These are phyloP conservation scores for Tillandsia leiboldiana DNA, from an alignment of 176 grass and related monocot genomes.

Conservation along the genomic window DNA sequence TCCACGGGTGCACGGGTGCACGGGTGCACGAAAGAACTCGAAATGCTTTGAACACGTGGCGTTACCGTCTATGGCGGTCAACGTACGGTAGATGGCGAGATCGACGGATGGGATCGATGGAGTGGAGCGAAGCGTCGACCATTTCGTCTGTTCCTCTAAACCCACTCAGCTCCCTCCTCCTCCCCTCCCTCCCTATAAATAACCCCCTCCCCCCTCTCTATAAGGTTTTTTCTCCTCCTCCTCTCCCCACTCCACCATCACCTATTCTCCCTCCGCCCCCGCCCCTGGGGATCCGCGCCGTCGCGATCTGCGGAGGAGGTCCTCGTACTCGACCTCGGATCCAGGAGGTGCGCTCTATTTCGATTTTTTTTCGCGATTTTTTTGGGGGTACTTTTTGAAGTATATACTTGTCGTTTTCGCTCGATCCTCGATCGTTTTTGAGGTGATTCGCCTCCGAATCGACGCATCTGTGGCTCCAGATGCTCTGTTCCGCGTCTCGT, in stretches of 20 bases:
- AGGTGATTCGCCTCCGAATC: neutral
- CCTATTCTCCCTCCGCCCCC: neutral
- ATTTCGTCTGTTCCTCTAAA: conserved; percentile 8
- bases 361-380: neutral
- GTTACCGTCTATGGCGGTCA: neutral
- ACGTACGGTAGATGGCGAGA: neutral
- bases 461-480: conserved; percentile 4
- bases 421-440: conserved; percentile 8
- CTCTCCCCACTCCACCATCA: neutral
- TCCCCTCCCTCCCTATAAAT: conserved; percentile 20
- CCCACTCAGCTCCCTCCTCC: conserved; percentile 4
- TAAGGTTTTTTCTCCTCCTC: conserved; percentile 17
- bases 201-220: conserved; percentile 4
- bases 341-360: conserved; percentile 13
- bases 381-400: neutral
- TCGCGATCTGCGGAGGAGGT: neutral
- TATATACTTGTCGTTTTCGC: conserved; percentile 2
- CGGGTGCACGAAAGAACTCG: neutral
- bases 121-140: conserved; percentile 6
- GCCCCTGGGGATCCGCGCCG: neutral
- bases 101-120: neutral
- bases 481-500: conserved; percentile 9
- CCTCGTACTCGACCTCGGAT: neutral
- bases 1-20: neutral
- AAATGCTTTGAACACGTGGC: neutral